Conservation (phyloP, 495 filamentous ascomycete species). For the Aspergillus heteromorphus region DNA sequence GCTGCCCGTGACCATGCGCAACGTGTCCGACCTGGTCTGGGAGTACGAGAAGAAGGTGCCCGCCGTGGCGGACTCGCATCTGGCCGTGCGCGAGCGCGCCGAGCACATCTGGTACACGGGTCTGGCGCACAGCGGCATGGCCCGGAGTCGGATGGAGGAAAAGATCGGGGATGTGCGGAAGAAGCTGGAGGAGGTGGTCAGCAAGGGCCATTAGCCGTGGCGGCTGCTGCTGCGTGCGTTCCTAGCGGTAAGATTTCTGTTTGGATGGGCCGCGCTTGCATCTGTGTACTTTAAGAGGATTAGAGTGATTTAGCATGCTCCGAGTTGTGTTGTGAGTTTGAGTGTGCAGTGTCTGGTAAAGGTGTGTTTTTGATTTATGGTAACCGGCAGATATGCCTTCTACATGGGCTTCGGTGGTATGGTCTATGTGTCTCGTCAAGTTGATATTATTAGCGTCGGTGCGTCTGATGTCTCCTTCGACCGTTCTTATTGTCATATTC, state of each 20-base stretch:
- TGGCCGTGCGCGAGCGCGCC: conserved; percentile 58
- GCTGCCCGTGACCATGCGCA: conserved; percentile 73
- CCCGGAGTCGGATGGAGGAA: conserved; percentile 67
- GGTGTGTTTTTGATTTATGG: no score
- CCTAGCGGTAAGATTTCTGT: neutral
- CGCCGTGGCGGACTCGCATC: conserved; percentile 69
- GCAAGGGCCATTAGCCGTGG: conserved; percentile 71
- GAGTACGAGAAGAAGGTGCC: conserved; percentile 84
- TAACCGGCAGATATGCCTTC: no score
- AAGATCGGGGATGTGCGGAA: conserved; percentile 67
- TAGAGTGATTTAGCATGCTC: neutral
- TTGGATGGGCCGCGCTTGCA: conserved; percentile 7
- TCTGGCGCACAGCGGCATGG: conserved; percentile 64
- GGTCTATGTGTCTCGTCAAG: no score
- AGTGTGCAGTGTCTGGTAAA: no score
- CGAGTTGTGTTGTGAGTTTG: no score
- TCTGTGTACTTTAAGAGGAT: conserved; percentile 21
- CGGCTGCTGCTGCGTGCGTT: no score
- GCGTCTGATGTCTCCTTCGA: no score
- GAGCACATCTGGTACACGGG: conserved; percentile 64
- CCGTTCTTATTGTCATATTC: no score
- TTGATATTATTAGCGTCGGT: no score
- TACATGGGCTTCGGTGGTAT: no score
- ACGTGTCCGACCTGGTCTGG: conserved; percentile 80
- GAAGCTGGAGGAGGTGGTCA: conserved; percentile 79